Base-by-base conservation (phyloP, 1,139 yeast species). In the Candida buenavistaensis region DNA sequence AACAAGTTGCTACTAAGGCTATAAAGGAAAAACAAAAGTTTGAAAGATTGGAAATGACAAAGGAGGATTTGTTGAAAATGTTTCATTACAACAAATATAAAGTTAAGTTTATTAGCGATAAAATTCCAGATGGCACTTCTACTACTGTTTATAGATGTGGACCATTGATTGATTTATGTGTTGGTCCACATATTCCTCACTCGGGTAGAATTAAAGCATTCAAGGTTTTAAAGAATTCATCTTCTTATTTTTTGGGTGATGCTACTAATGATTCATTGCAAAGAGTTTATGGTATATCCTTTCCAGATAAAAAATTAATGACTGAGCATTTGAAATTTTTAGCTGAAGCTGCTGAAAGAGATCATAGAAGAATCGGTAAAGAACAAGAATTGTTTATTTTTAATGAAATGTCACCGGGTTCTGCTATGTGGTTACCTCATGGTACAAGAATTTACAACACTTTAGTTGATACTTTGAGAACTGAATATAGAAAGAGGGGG, bases 121-220 rank as follows among this genome's bases (percentile, higher is more conserved):
- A 94, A 72, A 79, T 94, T 46, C 96, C 97, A 45, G 98, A 94
- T 62, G 96, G 95, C 28, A 89, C 96, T 31, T 80, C 95, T 32
- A 82, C 97, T 51, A 92, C 98, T 31, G 97, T 94, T 30, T 94
- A 94, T 72, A 82, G 97, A 70, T 92, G 97, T 71, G 99, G 99
- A 53, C 89, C 96, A 30, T 78, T 94, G 63, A 92, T 94, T 54
- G 99, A 94, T 67, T 78, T 94, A 62, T 94, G 99, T 78, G 76
- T 87, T 42, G 99, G 99, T 50, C 99, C 99, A 33, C 99, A 94
- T 60, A 85, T 94, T 47, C 97, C 97, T 41, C 95, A 92, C 67
- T 89, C 98, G 29, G 98, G 98, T 45, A 84, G 86, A 62, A 88
- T 94, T 55, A 94, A 94, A 76, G 86, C 96, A 32, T 81, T 90